phyloP scores from a whole-genome alignment of 2,329 filamentous ascomycete genomes.

The Aspergillus sp. region DNA sequence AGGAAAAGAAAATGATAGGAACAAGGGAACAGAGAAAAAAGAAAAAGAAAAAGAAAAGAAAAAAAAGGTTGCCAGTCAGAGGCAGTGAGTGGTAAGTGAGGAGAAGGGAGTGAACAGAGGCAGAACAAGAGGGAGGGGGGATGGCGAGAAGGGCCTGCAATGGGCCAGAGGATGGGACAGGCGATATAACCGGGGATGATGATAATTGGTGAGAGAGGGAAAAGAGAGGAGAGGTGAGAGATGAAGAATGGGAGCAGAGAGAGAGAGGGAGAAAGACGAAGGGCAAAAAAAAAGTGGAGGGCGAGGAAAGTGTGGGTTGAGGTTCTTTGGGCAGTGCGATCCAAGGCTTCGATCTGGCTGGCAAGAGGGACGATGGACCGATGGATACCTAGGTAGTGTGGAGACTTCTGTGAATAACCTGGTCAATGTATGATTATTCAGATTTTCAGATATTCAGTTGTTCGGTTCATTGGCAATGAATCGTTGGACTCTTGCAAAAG shows the following conservation, averaged over 20 bases:
- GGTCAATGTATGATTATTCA: too few species aligned
- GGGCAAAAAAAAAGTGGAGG: not conserved
- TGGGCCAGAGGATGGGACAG: not conserved
- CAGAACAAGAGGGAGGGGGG: not conserved
- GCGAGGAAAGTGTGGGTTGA: slow-evolving; percentile 1
- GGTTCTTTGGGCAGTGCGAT: not conserved
- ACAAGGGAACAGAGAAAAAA: not conserved
- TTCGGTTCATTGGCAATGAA: too few species aligned
- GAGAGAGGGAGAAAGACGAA: slow-evolving; percentile 2
- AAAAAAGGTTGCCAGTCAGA: not conserved
- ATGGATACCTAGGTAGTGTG: too few species aligned
- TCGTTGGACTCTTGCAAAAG: too few species aligned
- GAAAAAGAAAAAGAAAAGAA: not conserved
- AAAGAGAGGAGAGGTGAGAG: not conserved
- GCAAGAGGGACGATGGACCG: too few species aligned
- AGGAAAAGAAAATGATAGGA: too few species aligned
- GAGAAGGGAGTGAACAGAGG: not conserved
- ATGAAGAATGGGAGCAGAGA: slow-evolving; percentile 5
- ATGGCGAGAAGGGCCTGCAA: not conserved
- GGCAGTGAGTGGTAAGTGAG: not conserved
- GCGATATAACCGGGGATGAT: slow-evolving; percentile 3
- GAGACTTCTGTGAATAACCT: too few species aligned
- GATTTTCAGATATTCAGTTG: too few species aligned
- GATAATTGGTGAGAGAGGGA: not conserved
- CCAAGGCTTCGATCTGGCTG: not conserved